phyloP scores from a whole-genome alignment of 495 filamentous ascomycete species.

The Aspergillus avenaceus region DNA sequence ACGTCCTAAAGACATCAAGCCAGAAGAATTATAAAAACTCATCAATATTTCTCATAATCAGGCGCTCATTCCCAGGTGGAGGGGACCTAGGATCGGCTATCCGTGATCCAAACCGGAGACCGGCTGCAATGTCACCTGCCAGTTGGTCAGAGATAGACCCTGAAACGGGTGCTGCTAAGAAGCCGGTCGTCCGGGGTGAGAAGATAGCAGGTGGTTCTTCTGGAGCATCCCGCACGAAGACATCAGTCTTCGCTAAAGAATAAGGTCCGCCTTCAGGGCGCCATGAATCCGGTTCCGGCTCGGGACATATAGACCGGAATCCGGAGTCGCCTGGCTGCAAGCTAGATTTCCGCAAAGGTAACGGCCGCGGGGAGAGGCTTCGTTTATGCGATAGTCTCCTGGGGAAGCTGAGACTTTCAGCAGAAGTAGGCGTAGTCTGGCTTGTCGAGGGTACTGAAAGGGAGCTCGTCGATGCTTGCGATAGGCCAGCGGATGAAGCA shows the following conservation, averaged over 20 bases:
- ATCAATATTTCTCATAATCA: constrained; percentile 52
- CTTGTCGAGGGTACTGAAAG: constrained; percentile 27
- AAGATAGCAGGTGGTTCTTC: constrained; percentile 35
- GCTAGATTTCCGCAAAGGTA: constrained; percentile 37
- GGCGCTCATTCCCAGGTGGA: constrained; percentile 38
- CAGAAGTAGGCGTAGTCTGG: constrained; percentile 26
- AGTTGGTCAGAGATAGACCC: constrained; percentile 31
- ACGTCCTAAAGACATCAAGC: constrained; percentile 7
- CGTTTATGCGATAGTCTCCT: constrained; percentile 32
- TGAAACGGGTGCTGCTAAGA: constrained; percentile 36
- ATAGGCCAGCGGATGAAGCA: constrained; percentile 17
- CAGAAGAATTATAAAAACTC: constrained; percentile 43
- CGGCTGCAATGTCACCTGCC: constrained; percentile 22
- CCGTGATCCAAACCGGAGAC: constrained; percentile 26
- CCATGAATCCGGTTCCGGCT: constrained; percentile 3
- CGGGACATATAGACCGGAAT: constrained; percentile 9
- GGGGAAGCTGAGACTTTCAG: constrained; percentile 21
- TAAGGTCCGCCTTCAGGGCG: constrained; percentile 11
- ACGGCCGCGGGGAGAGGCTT: constrained; percentile 36
- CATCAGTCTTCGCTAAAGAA: constrained; percentile 29
- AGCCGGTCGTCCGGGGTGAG: constrained; percentile 47
- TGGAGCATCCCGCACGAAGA: constrained; percentile 36
- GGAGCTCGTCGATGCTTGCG: constrained; percentile 25
- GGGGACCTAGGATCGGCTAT: constrained; percentile 48
- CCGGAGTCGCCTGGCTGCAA: constrained; percentile 29